Evolutionary conservation across 352 stramenopile species (phyloP), one percentile per base, ranked within the genome.

Genomic region (Globisporangium spiculum): DNA sequence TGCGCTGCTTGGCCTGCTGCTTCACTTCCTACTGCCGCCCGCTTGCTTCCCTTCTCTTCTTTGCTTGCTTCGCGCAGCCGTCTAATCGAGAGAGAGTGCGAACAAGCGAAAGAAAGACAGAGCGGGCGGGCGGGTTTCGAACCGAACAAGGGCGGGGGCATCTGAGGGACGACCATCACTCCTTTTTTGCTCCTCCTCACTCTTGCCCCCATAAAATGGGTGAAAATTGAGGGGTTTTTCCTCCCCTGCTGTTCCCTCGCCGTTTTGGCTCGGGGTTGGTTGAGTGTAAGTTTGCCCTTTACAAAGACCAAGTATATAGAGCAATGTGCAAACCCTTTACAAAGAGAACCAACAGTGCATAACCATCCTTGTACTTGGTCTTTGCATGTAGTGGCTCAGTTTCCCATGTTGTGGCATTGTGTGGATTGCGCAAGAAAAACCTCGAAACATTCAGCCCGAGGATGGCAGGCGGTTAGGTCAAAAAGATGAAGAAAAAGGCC

Each of bases 21-120:
- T 18, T 50, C 41, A 12, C n/a, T 18, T 50, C 41, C 41, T 50
- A 20, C 41, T 50, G 41, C 7, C 26, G 26, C 54, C 55, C 27
- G 32, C 55, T 22, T 18, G 50, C 50, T 24, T 26, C 22, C 18
- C 44, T 48, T 16, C 38, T 18, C 10, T 26, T 10, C 6, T 18
- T 48, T 16, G 9, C 14, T 48, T 48, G 12, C 18, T 52, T 50
- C 41, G 14, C 18, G 7, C 44, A 20, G 12, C 18, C 18, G 50
- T 56, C 50, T 56, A 56, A 30, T 58, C 54, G 22, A 34, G 26
- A 20, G 27, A 36, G n/a, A 41, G 8, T 44, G 55, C 55, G 55
- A 46, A 44, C 55, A 44, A 46, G 55, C 30, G 20, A 44, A 61
- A 61, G 55, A 61, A 61, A 61, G 55, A 61, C 55, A 61, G 55